Evolutionary conservation across 2,329 filamentous ascomycete species (phyloP).

Genomic region (Colletotrichum sp.): DNA sequence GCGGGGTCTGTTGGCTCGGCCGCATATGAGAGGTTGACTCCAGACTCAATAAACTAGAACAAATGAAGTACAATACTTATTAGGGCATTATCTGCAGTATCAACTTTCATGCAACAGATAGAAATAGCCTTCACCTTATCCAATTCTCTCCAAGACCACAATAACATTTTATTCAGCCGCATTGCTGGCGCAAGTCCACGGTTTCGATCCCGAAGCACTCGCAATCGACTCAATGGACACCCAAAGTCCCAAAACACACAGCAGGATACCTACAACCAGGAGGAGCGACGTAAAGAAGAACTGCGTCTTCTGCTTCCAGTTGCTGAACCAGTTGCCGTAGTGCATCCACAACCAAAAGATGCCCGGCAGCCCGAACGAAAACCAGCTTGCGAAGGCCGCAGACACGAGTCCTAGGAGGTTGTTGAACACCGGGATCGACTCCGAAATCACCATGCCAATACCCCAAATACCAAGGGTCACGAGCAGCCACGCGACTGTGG

Average conservation of each 20-base stretch:
- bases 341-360: constrained; percentile 54
- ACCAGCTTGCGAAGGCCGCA: constrained; percentile 72
- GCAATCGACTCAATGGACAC: constrained; percentile 41
- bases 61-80: too few relatives aligned
- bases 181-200: constrained; percentile 41
- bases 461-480: constrained; percentile 63
- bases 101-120: too few relatives aligned
- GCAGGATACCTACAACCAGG: constrained; percentile 34
- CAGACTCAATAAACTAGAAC: too few relatives aligned
- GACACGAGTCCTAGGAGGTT: constrained; percentile 67
- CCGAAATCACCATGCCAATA: constrained; percentile 70
- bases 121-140: too few relatives aligned
- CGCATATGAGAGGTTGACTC: too few relatives aligned
- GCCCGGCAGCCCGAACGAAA: constrained; percentile 58
- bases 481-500: constrained; percentile 61
- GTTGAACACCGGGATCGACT: constrained; percentile 73
- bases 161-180: too few relatives aligned
- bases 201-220: constrained; percentile 27
- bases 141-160: too few relatives aligned
- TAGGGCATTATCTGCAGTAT: too few relatives aligned
- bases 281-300: constrained; percentile 35
- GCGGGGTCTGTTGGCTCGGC: too few relatives aligned
- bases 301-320: constrained; percentile 31
- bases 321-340: constrained; percentile 41
- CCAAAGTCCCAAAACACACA: constrained; percentile 44